These are phyloP conservation scores for Aureobasidium vineae DNA, from an alignment of 2,329 filamentous ascomycete species.

Conservation along the genomic window DNA sequence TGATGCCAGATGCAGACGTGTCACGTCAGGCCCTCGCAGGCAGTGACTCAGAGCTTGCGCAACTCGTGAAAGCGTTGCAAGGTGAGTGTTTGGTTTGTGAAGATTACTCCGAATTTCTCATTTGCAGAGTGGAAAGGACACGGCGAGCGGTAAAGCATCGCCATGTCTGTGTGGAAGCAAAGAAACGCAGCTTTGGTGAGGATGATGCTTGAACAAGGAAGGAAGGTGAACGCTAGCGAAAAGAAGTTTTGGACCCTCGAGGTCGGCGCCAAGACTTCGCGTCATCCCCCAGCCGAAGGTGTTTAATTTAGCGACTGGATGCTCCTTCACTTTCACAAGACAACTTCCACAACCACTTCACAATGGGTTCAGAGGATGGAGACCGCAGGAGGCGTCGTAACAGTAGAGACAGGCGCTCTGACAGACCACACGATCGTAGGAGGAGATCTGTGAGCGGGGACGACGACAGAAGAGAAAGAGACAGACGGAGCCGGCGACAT, in stretches of 20 bases:
- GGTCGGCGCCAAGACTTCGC: constrained; percentile 19
- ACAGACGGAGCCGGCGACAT: constrained; percentile 15
- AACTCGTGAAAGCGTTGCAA: constrained; percentile 35
- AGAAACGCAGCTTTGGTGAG: constrained; percentile 93
- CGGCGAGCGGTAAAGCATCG: constrained; percentile 29
- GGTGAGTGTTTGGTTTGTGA: constrained; percentile 56
- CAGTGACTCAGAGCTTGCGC: constrained; percentile 53
- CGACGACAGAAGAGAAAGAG: constrained; percentile 21
- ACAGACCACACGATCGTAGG: constrained; percentile 11
- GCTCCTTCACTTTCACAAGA: not conserved
- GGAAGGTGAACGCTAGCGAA: constrained; percentile 37
- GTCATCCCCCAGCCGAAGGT: constrained; percentile 5
- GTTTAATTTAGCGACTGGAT: not conserved
- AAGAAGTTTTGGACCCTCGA: constrained; percentile 24
- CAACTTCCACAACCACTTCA: not conserved
- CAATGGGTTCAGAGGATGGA: constrained; percentile 17
- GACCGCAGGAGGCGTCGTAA: not conserved
- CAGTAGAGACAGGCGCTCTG: constrained; percentile 13
- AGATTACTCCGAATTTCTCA: constrained; percentile 99
- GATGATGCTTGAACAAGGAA: constrained; percentile 67
- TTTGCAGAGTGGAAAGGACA: constrained; percentile 60
- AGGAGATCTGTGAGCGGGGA: constrained; percentile 16
- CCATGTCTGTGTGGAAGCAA: constrained; percentile 72
- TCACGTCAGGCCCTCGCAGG: constrained; percentile 87
- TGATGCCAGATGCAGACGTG: constrained; percentile 85